These are phyloP conservation scores for Kwoniella bestiolae DNA, from an alignment of 768 basidiomycete genomes.

Conservation along the genomic window DNA sequence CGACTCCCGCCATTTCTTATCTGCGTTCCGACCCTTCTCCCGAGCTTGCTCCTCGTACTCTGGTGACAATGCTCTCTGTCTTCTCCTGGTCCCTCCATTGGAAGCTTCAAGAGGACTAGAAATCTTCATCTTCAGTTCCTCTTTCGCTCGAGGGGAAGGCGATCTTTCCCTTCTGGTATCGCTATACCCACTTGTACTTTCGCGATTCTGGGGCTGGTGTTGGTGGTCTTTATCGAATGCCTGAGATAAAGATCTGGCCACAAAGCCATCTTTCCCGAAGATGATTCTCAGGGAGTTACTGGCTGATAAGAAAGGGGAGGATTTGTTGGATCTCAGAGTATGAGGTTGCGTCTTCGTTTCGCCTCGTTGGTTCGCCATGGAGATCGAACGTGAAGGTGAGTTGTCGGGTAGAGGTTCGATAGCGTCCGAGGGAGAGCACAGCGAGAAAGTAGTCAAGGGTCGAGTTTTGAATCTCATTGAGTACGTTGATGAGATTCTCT, in stretches of 20 bases:
- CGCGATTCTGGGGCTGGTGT: background rate
- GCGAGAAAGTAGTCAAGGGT: conserved; percentile 24
- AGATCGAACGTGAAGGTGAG: background rate
- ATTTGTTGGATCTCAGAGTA: conserved; percentile 17
- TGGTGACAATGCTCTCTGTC: background rate
- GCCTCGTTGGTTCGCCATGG: background rate
- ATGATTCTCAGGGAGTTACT: conserved; percentile 15
- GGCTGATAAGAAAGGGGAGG: conserved; percentile 25
- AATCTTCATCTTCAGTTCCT: conserved; percentile 17
- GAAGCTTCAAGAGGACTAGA: conserved; percentile 25
- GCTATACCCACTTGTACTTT: background rate
- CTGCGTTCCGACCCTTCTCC: conserved; percentile 10
- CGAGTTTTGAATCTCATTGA: conserved; percentile 12
- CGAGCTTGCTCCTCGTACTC: background rate
- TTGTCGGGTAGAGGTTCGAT: conserved; percentile 35
- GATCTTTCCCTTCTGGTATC: background rate
- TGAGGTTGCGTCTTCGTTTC: background rate
- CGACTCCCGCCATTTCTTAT: conserved; percentile 22
- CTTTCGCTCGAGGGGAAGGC: background rate
- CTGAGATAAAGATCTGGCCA: conserved; percentile 20
- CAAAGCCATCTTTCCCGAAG: conserved; percentile 26
- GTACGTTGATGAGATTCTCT: conserved; percentile 10
- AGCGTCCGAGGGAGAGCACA: conserved; percentile 41
- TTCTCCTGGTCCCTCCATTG: background rate
- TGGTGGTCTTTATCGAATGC: conserved; percentile 21